Evolutionary conservation across 306 rosid genomes (phyloP), one percentile per base, ranked within the genome.

Genomic region (Cicer chorassanicum): DNA sequence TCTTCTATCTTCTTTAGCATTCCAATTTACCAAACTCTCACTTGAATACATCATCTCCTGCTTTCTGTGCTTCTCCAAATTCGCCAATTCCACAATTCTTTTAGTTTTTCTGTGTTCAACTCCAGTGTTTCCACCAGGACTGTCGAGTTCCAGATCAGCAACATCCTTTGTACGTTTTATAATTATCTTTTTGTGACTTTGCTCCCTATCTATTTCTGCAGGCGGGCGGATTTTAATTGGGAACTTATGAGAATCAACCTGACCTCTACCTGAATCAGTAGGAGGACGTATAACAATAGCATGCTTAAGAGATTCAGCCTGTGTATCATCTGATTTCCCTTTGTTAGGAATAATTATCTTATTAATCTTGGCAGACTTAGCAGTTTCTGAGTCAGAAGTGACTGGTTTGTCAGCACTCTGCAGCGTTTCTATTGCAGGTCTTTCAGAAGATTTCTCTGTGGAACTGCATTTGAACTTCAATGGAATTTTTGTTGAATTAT

Each of bases 381-480:
- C 91, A 72, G 88, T 85, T 83, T 91, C 98, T 48, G 93, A 80
- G 75, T 89, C 93, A 75, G 98, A 88, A 76, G 82, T 87, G 79
- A 81, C 86, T 11, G 91, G 97, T 46, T 82, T 84, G 72, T 89
- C 96, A 46, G 81, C 75, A 72, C 81, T 82, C 70, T 82, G 91
- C 59, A 88, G 45, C 68, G 73, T 75, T 77, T 80, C 97, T 48
- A 75, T 39, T 72, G 84, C 75, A 55, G 81, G 88, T 81, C 78
- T 88, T 66, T 93, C 98, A 59, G 87, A 77, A 61, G 85, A 69
- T 73, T 84, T 93, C 66, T 94, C 98, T 18, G 90, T 56, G 59
- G 96, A 89, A 81, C 94, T 79, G 53, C 97, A 94, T 87, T 89
- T 88, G 84, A 94, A 91, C 78, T 89, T 91, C 83, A 94, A 51